Evolutionary conservation across 2,329 filamentous ascomycete genomes (phyloP).

Genomic region (Xylaria sp.): DNA sequence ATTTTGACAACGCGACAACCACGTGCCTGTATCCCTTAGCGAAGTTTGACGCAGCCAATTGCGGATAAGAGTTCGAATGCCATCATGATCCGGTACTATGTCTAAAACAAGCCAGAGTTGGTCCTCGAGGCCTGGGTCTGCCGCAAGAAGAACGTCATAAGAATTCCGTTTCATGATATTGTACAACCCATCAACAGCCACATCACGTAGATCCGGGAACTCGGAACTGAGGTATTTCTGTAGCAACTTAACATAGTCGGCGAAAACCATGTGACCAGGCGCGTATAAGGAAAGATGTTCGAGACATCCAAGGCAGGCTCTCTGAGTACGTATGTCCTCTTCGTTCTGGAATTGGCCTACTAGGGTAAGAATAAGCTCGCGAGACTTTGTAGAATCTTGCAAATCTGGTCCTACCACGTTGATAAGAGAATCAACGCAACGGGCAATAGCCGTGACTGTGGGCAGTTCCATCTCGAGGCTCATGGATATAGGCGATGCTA

Average conservation of each 20-base stretch:
- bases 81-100: constrained; percentile 76
- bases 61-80: constrained; percentile 85
- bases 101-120: constrained; percentile 93
- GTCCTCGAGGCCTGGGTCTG: constrained; percentile 84
- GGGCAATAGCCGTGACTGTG: constrained; percentile 83
- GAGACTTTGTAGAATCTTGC: constrained; percentile 90
- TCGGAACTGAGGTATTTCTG: constrained; percentile 81
- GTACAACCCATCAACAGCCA: constrained; percentile 87
- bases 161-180: constrained; percentile 96
- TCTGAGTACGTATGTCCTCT: constrained; percentile 74
- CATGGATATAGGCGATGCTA: constrained; percentile 81
- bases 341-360: constrained; percentile 85
- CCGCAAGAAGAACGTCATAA: constrained; percentile 80
- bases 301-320: constrained; percentile 82
- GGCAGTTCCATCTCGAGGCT: constrained; percentile 89
- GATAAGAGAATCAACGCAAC: constrained; percentile 93
- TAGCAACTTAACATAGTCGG: constrained; percentile 82
- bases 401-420: constrained; percentile 96
- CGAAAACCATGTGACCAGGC: constrained; percentile 85
- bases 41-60: constrained; percentile 96
- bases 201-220: constrained; percentile 76
- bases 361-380: constrained; percentile 89
- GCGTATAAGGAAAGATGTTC: constrained; percentile 95
- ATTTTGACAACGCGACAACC: constrained; percentile 88
- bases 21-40: constrained; percentile 79